Evolutionary conservation across 768 basidiomycete genomes (phyloP).

Genomic region (Suillus sp.): DNA sequence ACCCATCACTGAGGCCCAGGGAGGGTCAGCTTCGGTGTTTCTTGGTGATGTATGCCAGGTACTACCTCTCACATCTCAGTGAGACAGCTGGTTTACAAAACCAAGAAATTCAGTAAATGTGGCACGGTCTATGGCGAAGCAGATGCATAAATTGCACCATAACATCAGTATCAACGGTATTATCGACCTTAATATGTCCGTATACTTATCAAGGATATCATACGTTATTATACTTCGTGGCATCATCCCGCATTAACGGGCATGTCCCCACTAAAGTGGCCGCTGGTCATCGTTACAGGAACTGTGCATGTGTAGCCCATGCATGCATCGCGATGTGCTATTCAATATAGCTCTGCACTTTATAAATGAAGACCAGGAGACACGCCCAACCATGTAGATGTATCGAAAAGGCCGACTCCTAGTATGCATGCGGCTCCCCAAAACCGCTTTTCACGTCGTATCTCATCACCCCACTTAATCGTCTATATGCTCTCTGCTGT

Average conservation of each 20-base stretch:
- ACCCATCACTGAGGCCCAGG: too few relatives aligned
- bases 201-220: not conserved
- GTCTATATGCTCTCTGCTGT: not conserved
- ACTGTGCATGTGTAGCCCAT: not conserved
- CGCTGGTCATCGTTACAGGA: not conserved
- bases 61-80: too few relatives aligned
- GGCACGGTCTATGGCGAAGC: not conserved
- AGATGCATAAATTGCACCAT: slow-evolving; percentile 8
- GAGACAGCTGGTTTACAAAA: not conserved
- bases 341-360: not conserved
- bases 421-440: not conserved
- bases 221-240: not conserved
- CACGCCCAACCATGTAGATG: not conserved
- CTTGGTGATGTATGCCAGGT: not conserved
- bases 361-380: not conserved
- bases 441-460: not conserved
- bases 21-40: not conserved
- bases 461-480: not conserved
- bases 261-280: not conserved
- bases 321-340: not conserved
- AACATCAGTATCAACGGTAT: slow-evolving; percentile 6
- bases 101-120: not conserved
- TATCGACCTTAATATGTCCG: slow-evolving; percentile 8
- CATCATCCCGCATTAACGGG: not conserved
- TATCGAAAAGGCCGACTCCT: not conserved